These are phyloP conservation scores for Styphnolobium japonicum DNA, from an alignment of 306 rosid species.

Conservation along the genomic window DNA sequence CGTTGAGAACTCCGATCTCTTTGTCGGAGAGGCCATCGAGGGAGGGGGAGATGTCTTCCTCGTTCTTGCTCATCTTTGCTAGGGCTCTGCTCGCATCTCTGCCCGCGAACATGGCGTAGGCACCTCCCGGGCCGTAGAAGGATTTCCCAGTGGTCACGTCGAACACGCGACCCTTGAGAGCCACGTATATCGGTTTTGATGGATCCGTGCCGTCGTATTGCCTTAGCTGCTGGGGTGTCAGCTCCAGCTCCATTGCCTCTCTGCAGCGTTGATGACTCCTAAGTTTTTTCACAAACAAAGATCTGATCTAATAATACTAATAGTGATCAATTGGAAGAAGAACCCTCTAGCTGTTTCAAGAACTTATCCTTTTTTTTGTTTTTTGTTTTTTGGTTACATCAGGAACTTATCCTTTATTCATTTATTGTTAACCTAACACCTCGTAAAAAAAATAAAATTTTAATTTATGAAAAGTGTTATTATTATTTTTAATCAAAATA, in stretches of 20 bases:
- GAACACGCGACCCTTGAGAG: slow-evolving; percentile 75
- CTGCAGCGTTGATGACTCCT: slow-evolving; percentile 5
- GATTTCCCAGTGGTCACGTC: slow-evolving; percentile 80
- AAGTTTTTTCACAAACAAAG: too few relatives aligned
- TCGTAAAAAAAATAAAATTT: too few relatives aligned
- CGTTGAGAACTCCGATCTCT: slow-evolving; percentile 90
- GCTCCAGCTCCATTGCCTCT: slow-evolving; percentile 66
- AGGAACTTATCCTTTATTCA: too few relatives aligned
- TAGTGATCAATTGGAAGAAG: too few relatives aligned
- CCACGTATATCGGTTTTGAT: slow-evolving; percentile 81
- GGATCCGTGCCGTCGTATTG: slow-evolving; percentile 75
- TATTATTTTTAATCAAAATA: too few relatives aligned
- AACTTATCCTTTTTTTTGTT: too few relatives aligned
- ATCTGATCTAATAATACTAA: too few relatives aligned
- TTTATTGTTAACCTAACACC: too few relatives aligned
- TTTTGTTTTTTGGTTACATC: too few relatives aligned
- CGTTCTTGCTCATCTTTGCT: slow-evolving; percentile 93
- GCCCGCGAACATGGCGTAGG: slow-evolving; percentile 94
- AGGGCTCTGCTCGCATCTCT: slow-evolving; percentile 95
- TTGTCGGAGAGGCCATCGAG: slow-evolving; percentile 89
- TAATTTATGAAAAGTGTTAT: too few relatives aligned
- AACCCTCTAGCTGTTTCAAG: too few relatives aligned
- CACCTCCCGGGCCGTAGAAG: slow-evolving; percentile 91
- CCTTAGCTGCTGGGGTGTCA: slow-evolving; percentile 54
- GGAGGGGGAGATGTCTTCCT: slow-evolving; percentile 60